A percentile compares a stretch with the other conserved stretches of the same genome.
phyloP scores from a whole-genome alignment of 192 early-diverging fungal species.

The Dissophora globulifera region DNA sequence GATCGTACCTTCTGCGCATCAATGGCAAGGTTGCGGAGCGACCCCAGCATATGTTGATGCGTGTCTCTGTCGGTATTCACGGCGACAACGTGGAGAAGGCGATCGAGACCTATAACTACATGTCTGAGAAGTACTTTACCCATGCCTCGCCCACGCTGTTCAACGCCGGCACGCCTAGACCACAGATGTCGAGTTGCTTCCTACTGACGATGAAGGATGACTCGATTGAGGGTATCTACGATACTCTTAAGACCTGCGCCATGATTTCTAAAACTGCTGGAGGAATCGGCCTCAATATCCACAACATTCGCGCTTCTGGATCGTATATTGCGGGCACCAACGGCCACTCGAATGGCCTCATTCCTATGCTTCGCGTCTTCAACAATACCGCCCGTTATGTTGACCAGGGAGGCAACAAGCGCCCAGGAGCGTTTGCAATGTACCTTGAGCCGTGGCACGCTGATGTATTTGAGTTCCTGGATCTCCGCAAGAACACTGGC shows the following conservation, averaged over 20 bases:
- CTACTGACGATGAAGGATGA: conserved; percentile 96
- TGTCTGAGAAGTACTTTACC: conserved; percentile 95
- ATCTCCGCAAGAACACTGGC: conserved; percentile 96
- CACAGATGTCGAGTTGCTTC: conserved; percentile 97
- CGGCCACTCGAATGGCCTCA: conserved; percentile 94
- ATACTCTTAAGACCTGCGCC: conserved; percentile 96
- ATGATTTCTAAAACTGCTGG: conserved; percentile 99
- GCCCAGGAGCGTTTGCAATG: conserved; percentile 97
- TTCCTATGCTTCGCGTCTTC: conserved; percentile 98
- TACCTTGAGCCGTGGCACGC: conserved; percentile 99
- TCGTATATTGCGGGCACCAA: conserved; percentile 99
- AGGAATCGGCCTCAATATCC: conserved; percentile 97
- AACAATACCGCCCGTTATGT: conserved; percentile 99
- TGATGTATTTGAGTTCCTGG: conserved; percentile 96
- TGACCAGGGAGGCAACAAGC: conserved; percentile 99
- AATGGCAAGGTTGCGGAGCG: conserved; percentile 90
- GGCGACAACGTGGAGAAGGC: conserved; percentile 90
- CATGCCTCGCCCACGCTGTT: conserved; percentile 98
- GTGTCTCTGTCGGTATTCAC: conserved; percentile 97
- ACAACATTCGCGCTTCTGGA: conserved; percentile 94
- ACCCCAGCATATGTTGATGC: conserved; percentile 99
- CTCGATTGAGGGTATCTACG: conserved; percentile 98
- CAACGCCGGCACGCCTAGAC: conserved; percentile 96
- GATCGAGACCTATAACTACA: conserved; percentile 93
- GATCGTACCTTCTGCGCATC: conserved; percentile 92